Base-by-base conservation (phyloP, 2,329 filamentous ascomycete species). In the Colletotrichum lentis region DNA sequence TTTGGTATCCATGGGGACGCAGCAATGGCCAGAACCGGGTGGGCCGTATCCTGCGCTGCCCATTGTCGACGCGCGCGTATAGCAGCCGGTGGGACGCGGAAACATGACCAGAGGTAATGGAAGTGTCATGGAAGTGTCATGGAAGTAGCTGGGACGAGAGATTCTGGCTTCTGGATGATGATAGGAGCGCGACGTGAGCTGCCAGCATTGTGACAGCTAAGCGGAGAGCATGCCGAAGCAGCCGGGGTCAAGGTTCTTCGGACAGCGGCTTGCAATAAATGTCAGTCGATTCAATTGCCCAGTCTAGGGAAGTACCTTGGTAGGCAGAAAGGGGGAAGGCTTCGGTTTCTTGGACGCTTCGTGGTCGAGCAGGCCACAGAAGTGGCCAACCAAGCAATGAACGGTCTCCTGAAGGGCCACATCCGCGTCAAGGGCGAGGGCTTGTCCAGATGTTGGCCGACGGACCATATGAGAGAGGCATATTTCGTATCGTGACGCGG, bases 331-430 rank as follows among this genome's bases (percentile, higher is more conserved):
- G 12, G n/a, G 57, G 53, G 14, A 24, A 3, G 47, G 4, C 7
- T n/a, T 5, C 12, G 31, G 22, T 43, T n/a, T 37, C 37, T 39
- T 16, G 39, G 59, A 56, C 59, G 11, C 4, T 35, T 20, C 27
- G n/a, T 41, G 5, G 24, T 27, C 35, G 47, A 53, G 24, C 24
- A 27, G 52, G 44, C 22, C 49, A 11, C 7, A 24, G 20, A 39
- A 53, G 46, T 53, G 57, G 50, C 58, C 57, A 67, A 44, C 58
- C 57, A 67, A 44, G 67, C 46, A 24, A 57, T 62, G 63, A 64
- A 67, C 64, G 67, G 64, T 64, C 67, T 24, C 35, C 53, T 63
- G 3, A n/a, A 20, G 62, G 67, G 41, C 67, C 67, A 62, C n/a
- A 44, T 52, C 52, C 53, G 39, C 43, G 56, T 47, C 35, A 53